Evolutionary conservation across 2,329 filamentous ascomycete species (phyloP).

Genomic region (Claviceps lovelessii): DNA sequence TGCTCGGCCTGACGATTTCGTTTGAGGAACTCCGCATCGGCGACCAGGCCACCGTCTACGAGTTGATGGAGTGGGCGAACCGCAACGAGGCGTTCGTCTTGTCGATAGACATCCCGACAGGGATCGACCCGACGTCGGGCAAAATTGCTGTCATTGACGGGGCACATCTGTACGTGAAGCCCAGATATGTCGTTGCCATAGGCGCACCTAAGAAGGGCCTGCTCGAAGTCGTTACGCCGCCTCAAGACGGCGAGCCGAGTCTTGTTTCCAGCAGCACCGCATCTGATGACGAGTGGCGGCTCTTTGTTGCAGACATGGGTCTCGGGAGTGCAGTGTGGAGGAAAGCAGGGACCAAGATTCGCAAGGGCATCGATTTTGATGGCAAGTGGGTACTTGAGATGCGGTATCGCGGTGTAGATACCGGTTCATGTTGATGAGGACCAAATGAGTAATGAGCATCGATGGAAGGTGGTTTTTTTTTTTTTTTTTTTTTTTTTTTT

Average conservation of each 20-base stretch:
- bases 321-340: constrained; percentile 72
- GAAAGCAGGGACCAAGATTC: constrained; percentile 65
- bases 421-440: constrained; percentile 10
- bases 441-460: not conserved
- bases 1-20: constrained; percentile 72
- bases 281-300: constrained; percentile 52
- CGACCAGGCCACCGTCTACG: constrained; percentile 71
- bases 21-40: constrained; percentile 78
- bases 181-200: constrained; percentile 70
- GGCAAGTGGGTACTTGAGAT: constrained; percentile 72
- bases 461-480: not conserved
- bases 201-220: constrained; percentile 79
- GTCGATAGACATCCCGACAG: constrained; percentile 82
- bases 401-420: constrained; percentile 28
- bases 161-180: constrained; percentile 62
- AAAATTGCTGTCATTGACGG: constrained; percentile 55
- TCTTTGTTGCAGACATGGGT: constrained; percentile 79
- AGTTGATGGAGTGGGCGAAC: constrained; percentile 89
- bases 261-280: constrained; percentile 14
- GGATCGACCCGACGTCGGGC: constrained; percentile 67
- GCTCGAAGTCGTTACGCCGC: constrained; percentile 55
- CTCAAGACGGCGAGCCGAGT: constrained; percentile 23
- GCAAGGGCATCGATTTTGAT: constrained; percentile 79
- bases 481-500: no score
- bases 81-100: constrained; percentile 70